Evolutionary conservation across 768 basidiomycete species (phyloP).

Genomic region (Hypsizygus marmoreus): DNA sequence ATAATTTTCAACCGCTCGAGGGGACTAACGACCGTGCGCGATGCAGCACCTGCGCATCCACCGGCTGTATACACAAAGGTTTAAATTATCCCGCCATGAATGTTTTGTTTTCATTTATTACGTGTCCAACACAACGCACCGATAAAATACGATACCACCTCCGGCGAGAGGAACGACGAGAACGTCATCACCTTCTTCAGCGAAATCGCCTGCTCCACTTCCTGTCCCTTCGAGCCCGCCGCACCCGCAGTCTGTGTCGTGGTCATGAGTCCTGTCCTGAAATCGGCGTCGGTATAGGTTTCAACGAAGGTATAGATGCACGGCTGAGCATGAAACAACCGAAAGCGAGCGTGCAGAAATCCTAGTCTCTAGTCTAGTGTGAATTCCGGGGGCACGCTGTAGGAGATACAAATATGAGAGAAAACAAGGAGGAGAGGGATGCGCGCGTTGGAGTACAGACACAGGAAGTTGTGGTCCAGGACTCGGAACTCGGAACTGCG

Average conservation of each 20-base stretch:
- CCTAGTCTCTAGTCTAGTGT: too few relatives aligned
- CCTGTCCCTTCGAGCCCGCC: neutral
- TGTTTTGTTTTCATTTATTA: neutral
- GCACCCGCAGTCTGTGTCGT: neutral
- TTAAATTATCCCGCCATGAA: constrained; percentile 14
- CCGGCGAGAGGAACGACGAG: constrained; percentile 35
- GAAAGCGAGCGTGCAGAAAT: constrained; percentile 1
- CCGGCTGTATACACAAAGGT: constrained; percentile 38
- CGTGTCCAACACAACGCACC: constrained; percentile 26
- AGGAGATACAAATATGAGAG: constrained; percentile 8
- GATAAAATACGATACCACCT: constrained; percentile 46
- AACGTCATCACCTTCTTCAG: constrained; percentile 9
- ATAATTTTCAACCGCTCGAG: constrained; percentile 96
- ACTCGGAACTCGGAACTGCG: too few relatives aligned
- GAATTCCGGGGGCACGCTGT: too few relatives aligned
- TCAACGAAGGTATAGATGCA: constrained; percentile 6
- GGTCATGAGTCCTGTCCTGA: too few relatives aligned
- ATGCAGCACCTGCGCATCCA: constrained; percentile 65
- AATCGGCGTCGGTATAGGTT: constrained; percentile 4
- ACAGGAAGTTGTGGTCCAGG: too few relatives aligned
- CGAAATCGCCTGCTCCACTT: constrained; percentile 3
- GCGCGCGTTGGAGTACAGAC: too few relatives aligned
- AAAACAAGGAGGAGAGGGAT: too few relatives aligned
- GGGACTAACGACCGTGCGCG: constrained; percentile 90
- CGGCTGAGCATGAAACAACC: constrained; percentile 16